Percentiles rank a stretch among this genome's conserved stretches.
These are phyloP conservation scores for Wickerhamomyces subpelliculosus DNA, from an alignment of 805 yeast species.

Conservation along the genomic window DNA sequence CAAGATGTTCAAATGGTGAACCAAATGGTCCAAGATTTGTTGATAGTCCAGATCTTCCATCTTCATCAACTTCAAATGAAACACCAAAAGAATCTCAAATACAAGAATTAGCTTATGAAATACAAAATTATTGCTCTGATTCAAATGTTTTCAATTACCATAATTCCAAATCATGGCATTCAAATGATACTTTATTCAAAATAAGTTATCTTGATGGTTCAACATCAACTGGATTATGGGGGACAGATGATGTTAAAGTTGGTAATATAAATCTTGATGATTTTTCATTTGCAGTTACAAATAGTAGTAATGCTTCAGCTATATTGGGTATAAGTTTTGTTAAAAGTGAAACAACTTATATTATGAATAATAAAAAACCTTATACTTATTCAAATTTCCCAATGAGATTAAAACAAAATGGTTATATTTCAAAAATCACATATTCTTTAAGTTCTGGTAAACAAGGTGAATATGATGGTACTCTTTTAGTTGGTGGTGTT, in stretches of 20 bases:
- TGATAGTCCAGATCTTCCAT: background rate
- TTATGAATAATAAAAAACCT: constrained; percentile 6
- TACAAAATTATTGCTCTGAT: constrained; percentile 1
- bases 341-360: constrained; percentile 51
- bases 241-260: constrained; percentile 48
- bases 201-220: constrained; percentile 43
- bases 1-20: constrained; percentile 17
- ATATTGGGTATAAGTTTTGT: constrained; percentile 64
- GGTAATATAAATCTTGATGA: constrained; percentile 38
- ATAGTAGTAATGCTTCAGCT: constrained; percentile 53
- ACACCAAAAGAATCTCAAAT: background rate
- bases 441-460: constrained; percentile 47
- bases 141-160: constrained; percentile 16
- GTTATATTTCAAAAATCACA: constrained; percentile 40
- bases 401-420: constrained; percentile 41
- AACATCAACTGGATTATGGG: constrained; percentile 51
- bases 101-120: background rate
- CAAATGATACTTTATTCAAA: constrained; percentile 24
- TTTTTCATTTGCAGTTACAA: constrained; percentile 64
- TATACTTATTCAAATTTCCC: constrained; percentile 58
- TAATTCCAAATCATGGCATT: constrained; percentile 17
- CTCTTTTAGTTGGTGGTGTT: constrained; percentile 57
- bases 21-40: background rate
- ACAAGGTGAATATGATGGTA: constrained; percentile 31
- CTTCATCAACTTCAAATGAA: background rate